Conservation (phyloP, 2,329 filamentous ascomycete species). For the Talaromyces sp. region DNA sequence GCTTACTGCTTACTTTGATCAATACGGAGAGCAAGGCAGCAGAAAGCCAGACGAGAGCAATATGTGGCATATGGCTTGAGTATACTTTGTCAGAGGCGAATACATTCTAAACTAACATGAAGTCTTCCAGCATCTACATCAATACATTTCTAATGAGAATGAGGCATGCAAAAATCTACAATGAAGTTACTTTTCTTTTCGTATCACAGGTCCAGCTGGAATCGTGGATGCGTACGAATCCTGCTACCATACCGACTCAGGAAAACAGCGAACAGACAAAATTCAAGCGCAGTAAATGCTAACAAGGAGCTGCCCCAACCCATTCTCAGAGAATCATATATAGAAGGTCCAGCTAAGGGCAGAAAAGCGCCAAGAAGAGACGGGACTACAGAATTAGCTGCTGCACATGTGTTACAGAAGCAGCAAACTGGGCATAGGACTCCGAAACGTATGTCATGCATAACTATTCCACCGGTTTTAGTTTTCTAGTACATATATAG, state of each 20-base stretch:
- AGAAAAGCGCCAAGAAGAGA: slow-evolving; percentile 54
- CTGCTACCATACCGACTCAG: neutral
- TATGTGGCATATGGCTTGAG: no score
- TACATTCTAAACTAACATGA: no score
- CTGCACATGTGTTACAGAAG: slow-evolving; percentile 23
- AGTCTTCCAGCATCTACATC: no score
- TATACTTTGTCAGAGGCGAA: no score
- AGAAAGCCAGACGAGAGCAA: no score
- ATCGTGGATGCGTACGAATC: neutral
- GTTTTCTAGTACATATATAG: no score
- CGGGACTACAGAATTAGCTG: slow-evolving; percentile 50
- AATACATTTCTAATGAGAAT: no score
- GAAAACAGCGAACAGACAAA: neutral
- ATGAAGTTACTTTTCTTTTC: neutral
- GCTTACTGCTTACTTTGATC: no score
- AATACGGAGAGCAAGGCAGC: no score
- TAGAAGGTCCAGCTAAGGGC: slow-evolving; percentile 51
- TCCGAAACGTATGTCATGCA: no score
- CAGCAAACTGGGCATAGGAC: neutral
- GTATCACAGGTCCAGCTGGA: neutral
- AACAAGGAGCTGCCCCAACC: slow-evolving; percentile 1
- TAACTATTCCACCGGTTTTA: no score
- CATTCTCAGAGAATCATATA: slow-evolving; percentile 42
- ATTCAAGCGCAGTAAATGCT: slow-evolving; percentile 1
- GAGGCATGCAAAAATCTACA: no score